phyloP scores from a whole-genome alignment of 2,329 filamentous ascomycete genomes.

The Pseudofabraea citricarpa region DNA sequence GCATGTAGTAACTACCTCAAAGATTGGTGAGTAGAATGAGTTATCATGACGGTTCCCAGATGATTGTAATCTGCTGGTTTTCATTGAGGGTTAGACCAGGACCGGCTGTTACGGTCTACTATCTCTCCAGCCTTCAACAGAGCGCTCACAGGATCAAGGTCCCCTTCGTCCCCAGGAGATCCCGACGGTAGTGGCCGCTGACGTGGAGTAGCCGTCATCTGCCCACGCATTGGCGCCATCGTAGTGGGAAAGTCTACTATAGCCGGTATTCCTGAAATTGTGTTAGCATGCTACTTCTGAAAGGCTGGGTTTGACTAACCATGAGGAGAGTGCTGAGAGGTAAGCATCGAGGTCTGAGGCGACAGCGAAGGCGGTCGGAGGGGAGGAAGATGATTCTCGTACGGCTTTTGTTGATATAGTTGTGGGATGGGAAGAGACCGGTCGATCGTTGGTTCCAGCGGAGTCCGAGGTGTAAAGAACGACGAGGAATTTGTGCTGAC shows the following conservation, averaged over 20 bases:
- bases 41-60: too few relatives aligned
- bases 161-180: conserved; percentile 22
- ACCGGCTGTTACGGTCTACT: conserved; percentile 38
- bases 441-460: conserved; percentile 24
- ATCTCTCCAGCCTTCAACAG: conserved; percentile 55
- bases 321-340: conserved; percentile 20
- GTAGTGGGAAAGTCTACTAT: conserved; percentile 16
- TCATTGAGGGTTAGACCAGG: conserved; percentile 6
- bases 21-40: too few relatives aligned
- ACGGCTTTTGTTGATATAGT: conserved; percentile 21
- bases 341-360: conserved; percentile 15
- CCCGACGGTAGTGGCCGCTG: conserved; percentile 9
- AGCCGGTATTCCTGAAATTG: conserved; percentile 11
- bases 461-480: conserved; percentile 24
- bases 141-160: conserved; percentile 54
- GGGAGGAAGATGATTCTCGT: conserved; percentile 24
- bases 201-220: conserved; percentile 7
- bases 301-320: conserved; percentile 14
- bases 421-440: conserved; percentile 22
- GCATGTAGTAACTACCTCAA: too few relatives aligned
- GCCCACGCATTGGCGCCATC: conserved; percentile 21
- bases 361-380: conserved; percentile 23
- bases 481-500: conserved; percentile 21
- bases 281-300: not conserved
- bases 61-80: too few relatives aligned